phyloP scores from a whole-genome alignment of 2,329 filamentous ascomycete species.

The Cladophialophora bantiana region DNA sequence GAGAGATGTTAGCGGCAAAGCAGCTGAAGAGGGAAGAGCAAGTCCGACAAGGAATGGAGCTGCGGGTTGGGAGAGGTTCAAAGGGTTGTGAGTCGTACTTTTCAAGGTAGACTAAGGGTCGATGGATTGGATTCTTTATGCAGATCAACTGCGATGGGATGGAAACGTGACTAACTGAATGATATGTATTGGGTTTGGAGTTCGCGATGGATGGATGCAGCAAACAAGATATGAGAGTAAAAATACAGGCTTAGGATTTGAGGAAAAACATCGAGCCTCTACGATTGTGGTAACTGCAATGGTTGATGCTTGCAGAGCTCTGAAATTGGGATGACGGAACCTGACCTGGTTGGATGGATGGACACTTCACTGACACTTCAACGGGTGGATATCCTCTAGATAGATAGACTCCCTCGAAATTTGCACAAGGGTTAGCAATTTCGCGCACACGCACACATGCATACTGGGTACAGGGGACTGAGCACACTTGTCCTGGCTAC shows the following conservation, averaged over 20 bases:
- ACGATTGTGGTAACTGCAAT: neutral
- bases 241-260: neutral
- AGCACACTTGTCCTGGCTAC: too few species aligned
- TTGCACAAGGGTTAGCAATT: too few species aligned
- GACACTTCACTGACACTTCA: neutral
- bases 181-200: neutral
- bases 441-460: too few species aligned
- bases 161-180: neutral
- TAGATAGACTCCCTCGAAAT: too few species aligned
- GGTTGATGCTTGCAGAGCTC: neutral
- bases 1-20: slow-evolving; percentile 56
- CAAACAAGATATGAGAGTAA: neutral
- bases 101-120: neutral
- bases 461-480: too few species aligned
- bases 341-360: neutral
- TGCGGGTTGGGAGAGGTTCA: slow-evolving; percentile 56
- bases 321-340: slow-evolving; percentile 2
- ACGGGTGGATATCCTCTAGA: too few species aligned
- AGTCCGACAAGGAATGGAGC: slow-evolving; percentile 30
- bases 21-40: slow-evolving; percentile 55
- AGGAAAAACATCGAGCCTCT: neutral
- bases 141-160: neutral
- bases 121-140: too few species aligned
- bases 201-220: neutral
- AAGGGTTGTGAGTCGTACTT: slow-evolving; percentile 47